These are phyloP conservation scores for Microdochium nivale DNA, from an alignment of 2,329 filamentous ascomycete species.

Conservation along the genomic window DNA sequence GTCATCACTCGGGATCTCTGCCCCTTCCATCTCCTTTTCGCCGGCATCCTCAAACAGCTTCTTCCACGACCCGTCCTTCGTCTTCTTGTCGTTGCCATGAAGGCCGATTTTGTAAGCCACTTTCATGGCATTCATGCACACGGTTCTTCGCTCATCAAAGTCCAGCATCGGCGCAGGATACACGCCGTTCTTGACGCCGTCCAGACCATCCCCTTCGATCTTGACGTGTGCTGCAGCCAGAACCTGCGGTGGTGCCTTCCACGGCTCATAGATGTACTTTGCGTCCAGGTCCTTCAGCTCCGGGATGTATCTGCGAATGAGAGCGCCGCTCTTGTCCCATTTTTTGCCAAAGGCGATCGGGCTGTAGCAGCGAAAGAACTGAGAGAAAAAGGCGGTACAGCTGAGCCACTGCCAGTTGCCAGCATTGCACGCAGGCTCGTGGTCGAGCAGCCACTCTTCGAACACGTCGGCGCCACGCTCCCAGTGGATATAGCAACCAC, in stretches of 20 bases:
- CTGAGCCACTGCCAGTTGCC: conserved; percentile 75
- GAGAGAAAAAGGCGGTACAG: conserved; percentile 66
- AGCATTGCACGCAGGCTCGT: conserved; percentile 64
- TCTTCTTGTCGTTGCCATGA: conserved; percentile 53
- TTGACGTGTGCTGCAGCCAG: conserved; percentile 59
- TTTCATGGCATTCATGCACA: conserved; percentile 63
- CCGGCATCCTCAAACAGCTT: conserved; percentile 32
- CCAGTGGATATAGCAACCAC: conserved; percentile 72
- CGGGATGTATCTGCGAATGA: conserved; percentile 58
- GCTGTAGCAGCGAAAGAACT: conserved; percentile 63
- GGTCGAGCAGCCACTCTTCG: conserved; percentile 67
- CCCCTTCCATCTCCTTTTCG: conserved; percentile 30
- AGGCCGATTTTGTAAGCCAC: conserved; percentile 57
- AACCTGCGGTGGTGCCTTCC: conserved; percentile 61
- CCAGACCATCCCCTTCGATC: conserved; percentile 41
- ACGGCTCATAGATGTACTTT: conserved; percentile 74
- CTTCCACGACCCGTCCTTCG: conserved; percentile 51
- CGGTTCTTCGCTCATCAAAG: conserved; percentile 51
- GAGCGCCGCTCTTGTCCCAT: conserved; percentile 61
- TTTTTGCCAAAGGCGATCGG: conserved; percentile 67
- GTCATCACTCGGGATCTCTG: conserved; percentile 22
- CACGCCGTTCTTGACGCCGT: conserved; percentile 30
- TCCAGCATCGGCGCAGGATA: conserved; percentile 77
- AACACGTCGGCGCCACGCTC: conserved; percentile 73
- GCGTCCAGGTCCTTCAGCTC: conserved; percentile 53